phyloP scores from a whole-genome alignment of 305 asterid genomes.

The Solanum chacoense region DNA sequence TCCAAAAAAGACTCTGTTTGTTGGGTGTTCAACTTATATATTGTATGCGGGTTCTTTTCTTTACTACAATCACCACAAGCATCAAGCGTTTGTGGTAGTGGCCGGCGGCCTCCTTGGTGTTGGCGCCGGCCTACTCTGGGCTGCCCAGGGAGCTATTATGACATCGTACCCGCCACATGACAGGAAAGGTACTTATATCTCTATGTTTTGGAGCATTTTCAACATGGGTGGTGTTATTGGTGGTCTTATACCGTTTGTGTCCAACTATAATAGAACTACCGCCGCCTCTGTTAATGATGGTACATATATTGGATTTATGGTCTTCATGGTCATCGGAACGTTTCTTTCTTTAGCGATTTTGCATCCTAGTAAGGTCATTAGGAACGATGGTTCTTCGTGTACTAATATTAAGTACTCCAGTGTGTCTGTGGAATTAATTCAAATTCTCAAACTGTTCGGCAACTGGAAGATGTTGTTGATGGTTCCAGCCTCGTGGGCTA shows the following conservation, averaged over 20 bases:
- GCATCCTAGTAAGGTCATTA: constrained; percentile 64
- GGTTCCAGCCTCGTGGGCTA: constrained; percentile 88
- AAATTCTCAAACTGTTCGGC: constrained; percentile 43
- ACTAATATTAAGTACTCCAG: constrained; percentile 70
- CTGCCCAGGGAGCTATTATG: constrained; percentile 89
- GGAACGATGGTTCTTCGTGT: constrained; percentile 67
- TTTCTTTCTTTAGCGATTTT: constrained; percentile 43
- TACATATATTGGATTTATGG: constrained; percentile 84
- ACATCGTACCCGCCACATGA: constrained; percentile 82
- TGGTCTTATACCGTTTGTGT: constrained; percentile 64
- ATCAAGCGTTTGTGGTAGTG: constrained; percentile 58
- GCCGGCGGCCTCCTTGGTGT: constrained; percentile 83
- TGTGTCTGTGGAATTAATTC: constrained; percentile 34
- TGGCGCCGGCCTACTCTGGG: constrained; percentile 93
- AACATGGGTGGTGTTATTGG: constrained; percentile 90
- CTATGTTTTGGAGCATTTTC: constrained; percentile 84
- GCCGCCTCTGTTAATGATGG: constrained; percentile 85
- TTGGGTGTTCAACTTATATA: constrained; percentile 73
- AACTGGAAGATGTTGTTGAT: constrained; percentile 82
- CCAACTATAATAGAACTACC: constrained; percentile 34
- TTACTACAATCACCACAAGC: constrained; percentile 68
- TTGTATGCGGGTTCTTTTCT: constrained; percentile 73
- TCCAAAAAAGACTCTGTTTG: constrained; percentile 48
- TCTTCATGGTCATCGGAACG: constrained; percentile 63
- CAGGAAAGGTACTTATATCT: constrained; percentile 67